Percentiles rank a stretch among this genome's conserved stretches.
Conservation (phyloP, 208 protist species). For the Acanthamoeba healyi region DNA sequence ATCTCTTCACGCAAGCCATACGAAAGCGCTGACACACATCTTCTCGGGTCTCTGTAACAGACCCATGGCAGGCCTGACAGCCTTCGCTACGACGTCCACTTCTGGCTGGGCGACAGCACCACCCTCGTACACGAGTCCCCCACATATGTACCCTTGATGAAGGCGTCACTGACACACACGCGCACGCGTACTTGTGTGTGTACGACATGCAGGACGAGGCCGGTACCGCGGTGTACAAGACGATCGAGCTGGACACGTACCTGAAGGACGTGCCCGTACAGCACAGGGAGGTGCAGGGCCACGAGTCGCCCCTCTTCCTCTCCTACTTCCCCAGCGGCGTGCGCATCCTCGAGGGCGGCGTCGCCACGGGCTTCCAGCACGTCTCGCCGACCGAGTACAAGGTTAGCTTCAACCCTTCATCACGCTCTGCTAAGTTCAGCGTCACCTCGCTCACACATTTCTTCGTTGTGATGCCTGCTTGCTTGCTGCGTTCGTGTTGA, state of each 20-base stretch:
- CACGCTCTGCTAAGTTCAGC: background rate
- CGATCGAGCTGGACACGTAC: conserved; percentile 91
- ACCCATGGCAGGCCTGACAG: background rate
- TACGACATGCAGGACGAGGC: conserved; percentile 57
- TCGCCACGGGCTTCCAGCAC: conserved; percentile 89
- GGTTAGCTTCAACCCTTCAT: background rate
- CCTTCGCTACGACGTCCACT: conserved; percentile 64
- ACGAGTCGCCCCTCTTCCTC: conserved; percentile 84
- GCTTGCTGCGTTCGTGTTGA: too few relatives aligned
- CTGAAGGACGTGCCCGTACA: conserved; percentile 88
- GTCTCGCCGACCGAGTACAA: conserved; percentile 84
- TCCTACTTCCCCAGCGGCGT: conserved; percentile 76
- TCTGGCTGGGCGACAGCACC: conserved; percentile 73
- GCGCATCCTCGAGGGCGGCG: conserved; percentile 86
- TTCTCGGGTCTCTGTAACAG: background rate
- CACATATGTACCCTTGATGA: too few relatives aligned
- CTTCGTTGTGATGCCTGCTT: background rate
- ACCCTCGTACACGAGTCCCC: background rate
- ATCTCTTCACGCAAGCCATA: too few relatives aligned
- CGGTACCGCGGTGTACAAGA: conserved; percentile 76
- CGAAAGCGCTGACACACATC: too few relatives aligned
- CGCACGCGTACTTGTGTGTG: too few relatives aligned
- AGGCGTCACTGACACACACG: too few relatives aligned
- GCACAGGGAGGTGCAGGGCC: conserved; percentile 87
- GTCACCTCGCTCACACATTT: background rate